These are phyloP conservation scores for Malassezia nana DNA, from an alignment of 1,284 basidiomycete genomes.

Conservation along the genomic window DNA sequence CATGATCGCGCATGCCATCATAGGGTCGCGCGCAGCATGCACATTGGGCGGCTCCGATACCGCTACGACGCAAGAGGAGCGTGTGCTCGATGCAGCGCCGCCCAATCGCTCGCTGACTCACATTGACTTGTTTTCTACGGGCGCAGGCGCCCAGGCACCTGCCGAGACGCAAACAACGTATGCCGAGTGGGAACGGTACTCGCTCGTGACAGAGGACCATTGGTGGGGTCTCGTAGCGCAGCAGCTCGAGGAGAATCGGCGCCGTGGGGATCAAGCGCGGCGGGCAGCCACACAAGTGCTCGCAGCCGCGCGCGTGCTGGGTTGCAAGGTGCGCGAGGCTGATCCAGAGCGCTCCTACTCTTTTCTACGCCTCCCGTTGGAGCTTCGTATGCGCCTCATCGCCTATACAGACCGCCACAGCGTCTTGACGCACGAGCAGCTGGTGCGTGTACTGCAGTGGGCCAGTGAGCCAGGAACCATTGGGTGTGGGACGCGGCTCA, in stretches of 20 bases:
- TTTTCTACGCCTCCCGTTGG: constrained; percentile 11
- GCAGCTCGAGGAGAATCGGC: constrained; percentile 8
- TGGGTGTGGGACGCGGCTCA: constrained; percentile 3
- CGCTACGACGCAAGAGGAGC: neutral
- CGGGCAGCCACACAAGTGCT: neutral
- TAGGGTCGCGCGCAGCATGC: constrained; percentile 13
- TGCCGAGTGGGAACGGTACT: neutral
- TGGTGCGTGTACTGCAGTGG: constrained; percentile 7
- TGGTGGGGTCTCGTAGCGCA: neutral
- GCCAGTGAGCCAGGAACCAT: constrained; percentile 14
- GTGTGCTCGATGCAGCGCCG: constrained; percentile 1
- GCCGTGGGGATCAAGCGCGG: neutral
- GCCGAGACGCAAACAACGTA: neutral
- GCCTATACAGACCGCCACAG: neutral
- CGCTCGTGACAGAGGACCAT: constrained; percentile 2
- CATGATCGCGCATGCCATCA: constrained; percentile 9
- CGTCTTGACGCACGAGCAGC: constrained; percentile 5
- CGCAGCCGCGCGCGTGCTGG: constrained; percentile 6
- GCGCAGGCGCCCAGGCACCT: neutral
- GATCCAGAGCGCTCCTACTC: neutral
- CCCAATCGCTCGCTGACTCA: constrained; percentile 7
- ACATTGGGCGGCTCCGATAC: neutral
- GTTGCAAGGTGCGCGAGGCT: constrained; percentile 5
- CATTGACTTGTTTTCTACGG: constrained; percentile 18
- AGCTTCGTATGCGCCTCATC: constrained; percentile 5